A percentile compares a stretch with the other conserved stretches of the same genome.
Evolutionary conservation across 441 rosid species (phyloP).

Genomic region (Corymbia citriodora): DNA sequence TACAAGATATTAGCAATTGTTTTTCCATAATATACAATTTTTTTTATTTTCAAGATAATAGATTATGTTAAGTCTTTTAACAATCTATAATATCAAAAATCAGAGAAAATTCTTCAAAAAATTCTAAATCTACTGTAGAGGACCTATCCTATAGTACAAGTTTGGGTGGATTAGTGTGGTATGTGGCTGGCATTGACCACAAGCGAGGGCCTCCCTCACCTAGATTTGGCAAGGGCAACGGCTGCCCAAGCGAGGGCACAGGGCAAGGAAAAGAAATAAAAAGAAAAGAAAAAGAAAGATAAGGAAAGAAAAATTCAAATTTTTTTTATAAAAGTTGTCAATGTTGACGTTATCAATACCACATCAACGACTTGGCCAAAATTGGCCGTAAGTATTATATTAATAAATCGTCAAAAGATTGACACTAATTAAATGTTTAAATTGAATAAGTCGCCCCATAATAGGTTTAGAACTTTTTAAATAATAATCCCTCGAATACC

Average conservation of each 20-base stretch:
- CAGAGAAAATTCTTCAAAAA: background rate
- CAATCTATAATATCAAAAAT: background rate
- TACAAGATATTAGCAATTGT: background rate
- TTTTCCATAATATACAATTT: background rate
- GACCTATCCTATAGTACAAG: background rate
- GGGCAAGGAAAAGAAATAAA: background rate
- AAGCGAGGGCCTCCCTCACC: background rate
- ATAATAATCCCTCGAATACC: background rate
- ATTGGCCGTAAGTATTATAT: background rate
- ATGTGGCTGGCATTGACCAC: accelerated
- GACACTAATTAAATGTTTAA: background rate
- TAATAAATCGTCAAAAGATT: background rate
- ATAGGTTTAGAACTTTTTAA: background rate
- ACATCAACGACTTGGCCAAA: background rate
- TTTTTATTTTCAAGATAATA: background rate
- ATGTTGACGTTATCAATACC: background rate
- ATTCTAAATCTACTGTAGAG: background rate
- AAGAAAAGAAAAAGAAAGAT: background rate
- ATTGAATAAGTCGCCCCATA: background rate
- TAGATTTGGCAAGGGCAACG: background rate
- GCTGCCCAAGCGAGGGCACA: background rate
- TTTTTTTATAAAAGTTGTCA: background rate
- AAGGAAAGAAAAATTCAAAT: background rate
- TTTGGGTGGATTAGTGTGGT: background rate
- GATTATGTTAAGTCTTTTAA: background rate